Evolutionary conservation across 371 early-diverging fungal species (phyloP).

Genomic region (Mucor plumbeus): DNA sequence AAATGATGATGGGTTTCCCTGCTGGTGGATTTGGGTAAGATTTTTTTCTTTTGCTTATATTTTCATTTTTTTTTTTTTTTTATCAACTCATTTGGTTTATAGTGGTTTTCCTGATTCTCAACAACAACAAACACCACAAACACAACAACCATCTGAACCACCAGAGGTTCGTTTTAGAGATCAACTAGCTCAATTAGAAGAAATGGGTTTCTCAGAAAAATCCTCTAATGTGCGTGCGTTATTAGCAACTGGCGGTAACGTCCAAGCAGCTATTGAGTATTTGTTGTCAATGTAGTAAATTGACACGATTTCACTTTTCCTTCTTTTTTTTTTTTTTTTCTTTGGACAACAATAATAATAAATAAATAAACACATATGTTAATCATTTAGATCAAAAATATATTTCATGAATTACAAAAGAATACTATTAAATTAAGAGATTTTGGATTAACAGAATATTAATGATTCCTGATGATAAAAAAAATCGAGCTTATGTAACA

Average conservation of each 20-base stretch:
- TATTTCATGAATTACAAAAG: not conserved
- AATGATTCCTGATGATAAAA: too few species aligned
- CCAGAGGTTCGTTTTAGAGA: slow-evolving; percentile 70
- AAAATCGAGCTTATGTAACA: too few species aligned
- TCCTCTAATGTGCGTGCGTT: slow-evolving; percentile 76
- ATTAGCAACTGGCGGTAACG: slow-evolving; percentile 79
- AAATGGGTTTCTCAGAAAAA: slow-evolving; percentile 86
- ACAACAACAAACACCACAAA: slow-evolving; percentile 11
- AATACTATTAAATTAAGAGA: not conserved
- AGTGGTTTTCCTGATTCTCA: slow-evolving; percentile 12
- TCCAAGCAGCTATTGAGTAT: slow-evolving; percentile 72
- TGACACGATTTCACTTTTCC: not conserved
- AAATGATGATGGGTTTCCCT: slow-evolving; percentile 33
- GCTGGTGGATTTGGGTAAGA: slow-evolving; percentile 27
- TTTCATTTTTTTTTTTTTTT: not conserved
- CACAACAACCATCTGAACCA: slow-evolving; percentile 40
- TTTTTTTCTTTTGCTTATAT: not conserved
- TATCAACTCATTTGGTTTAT: not conserved
- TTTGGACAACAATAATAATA: not conserved
- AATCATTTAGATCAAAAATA: too few species aligned
- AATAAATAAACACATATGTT: too few species aligned
- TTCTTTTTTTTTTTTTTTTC: not conserved
- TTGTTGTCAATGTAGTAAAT: slow-evolving; percentile 38
- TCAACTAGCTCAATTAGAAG: slow-evolving; percentile 75
- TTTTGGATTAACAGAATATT: too few species aligned